Base-by-base conservation (phyloP, 106 monocot genomes). In the Allium fistulosum region DNA sequence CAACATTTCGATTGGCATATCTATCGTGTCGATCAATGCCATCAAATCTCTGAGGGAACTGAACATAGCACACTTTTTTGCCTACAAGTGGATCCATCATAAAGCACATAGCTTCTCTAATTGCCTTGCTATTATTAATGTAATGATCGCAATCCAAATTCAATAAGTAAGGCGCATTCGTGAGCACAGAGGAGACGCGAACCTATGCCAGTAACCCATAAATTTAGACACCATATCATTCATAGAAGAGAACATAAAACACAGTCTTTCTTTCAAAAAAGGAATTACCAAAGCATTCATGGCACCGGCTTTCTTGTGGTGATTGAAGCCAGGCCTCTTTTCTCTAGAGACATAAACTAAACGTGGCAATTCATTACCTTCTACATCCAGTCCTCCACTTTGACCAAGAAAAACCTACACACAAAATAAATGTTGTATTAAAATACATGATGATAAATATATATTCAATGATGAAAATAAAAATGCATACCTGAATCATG, bases 81-180 rank as follows among this genome's bases (percentile, higher is more conserved):
- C 80, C 84, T 7, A 81, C 57, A 7, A 80, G 65, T 37, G 89
- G 89, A 53, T 89, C 89, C 89, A 89, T 89, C 89, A 89, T 82
- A 70, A 89, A 89, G 56, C 89, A 89, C 89, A 89, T 89, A 14
- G 88, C 62, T 62, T 88, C 88, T 59, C 84, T 68, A 46, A 88
- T 74, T 51, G 88, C 84, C 67, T 89, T 89, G 22, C 82, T 82
- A 59, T 89, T 89, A 72, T 89, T 89, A 69, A 89, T 66, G 82
- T 89, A 89, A 59, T 89, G 89, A 69, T 89, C 89, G 80, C 89
- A 89, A 80, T 89, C 89, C 84, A 89, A 77, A 68, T 89, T 89
- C 72, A 89, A 61, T 26, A 89, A 48, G 59, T 80, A 89, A 12
- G 89, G 82, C 18, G 89, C 84, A 82, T 89, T 89, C 18, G 89